Conservation (phyloP, 768 basidiomycete species). For the Cystobasidium ongulense region DNA sequence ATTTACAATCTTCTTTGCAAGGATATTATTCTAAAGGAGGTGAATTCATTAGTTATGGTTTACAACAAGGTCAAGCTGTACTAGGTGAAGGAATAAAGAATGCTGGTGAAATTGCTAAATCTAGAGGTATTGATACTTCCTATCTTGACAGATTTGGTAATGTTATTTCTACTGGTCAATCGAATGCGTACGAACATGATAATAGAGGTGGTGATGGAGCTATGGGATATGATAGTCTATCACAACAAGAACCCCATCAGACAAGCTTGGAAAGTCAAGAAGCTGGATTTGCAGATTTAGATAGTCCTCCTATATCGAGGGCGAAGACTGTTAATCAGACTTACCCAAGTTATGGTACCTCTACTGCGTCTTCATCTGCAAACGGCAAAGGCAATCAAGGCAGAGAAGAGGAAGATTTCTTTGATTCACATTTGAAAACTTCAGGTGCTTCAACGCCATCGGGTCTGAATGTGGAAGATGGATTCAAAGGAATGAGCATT, state of each 20-base stretch:
- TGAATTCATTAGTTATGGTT: constrained; percentile 42
- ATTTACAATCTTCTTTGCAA: constrained; percentile 63
- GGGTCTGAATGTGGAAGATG: not conserved
- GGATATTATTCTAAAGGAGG: constrained; percentile 59
- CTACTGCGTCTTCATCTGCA: not conserved
- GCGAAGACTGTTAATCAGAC: not conserved
- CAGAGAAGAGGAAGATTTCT: constrained; percentile 28
- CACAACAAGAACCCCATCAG: not conserved
- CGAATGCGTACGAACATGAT: not conserved
- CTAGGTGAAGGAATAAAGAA: not conserved
- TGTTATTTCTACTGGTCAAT: not conserved
- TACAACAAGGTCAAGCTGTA: constrained; percentile 47
- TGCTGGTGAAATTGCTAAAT: not conserved
- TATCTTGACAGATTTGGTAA: not conserved
- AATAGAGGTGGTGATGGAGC: not conserved
- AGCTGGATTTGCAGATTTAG: constrained; percentile 6
- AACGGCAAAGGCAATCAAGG: not conserved
- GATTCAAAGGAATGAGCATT: not conserved
- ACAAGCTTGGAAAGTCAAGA: constrained; percentile 30
- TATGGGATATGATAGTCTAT: not conserved
- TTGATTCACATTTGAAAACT: constrained; percentile 17
- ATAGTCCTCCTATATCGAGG: not conserved
- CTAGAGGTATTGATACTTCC: not conserved
- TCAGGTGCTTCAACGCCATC: not conserved
- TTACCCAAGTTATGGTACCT: constrained; percentile 18